Evolutionary conservation across 208 protist species (phyloP), one percentile per base, ranked within the genome.

Genomic region (Crithidia acanthocephali): DNA sequence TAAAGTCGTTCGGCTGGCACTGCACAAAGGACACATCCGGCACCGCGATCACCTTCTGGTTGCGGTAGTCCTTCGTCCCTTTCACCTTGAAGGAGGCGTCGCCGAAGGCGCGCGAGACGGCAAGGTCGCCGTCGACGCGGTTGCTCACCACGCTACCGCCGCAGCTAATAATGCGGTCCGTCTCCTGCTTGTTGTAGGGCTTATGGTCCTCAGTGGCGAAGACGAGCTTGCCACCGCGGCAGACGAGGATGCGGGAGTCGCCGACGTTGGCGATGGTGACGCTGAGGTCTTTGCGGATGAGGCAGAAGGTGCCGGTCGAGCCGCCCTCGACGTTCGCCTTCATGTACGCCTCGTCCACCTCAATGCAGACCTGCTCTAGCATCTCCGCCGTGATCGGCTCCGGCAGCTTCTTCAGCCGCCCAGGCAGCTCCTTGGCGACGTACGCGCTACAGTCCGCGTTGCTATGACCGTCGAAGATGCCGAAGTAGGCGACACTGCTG

Each of bases 41-140:
- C 1, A 96, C 86, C 44, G 85, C 84, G 44, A 92, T 95, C 44
- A 97, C 90, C 79, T 96, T 96, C 74, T 96, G 90, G 10, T 88
- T 80, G 62, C 81, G 83, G 74, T 92, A 87, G 61, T 92, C 73
- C 16, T 76, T 78, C 56, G 79, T 73, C 2, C 76, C 84, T 33
- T 59, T 63, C 13, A 84, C 78, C 74, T 98, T 98, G 79, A 98
- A 98, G 32, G 85, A 72, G 53, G 74, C 76, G 72, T 98, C 97
- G n/a, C 97, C 97, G 42, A 98, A 95, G 20, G 97, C 91, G 30
- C 97, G 90, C 8, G 89, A 95, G 22, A 98, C 93, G 47, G 94
- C 97, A 15, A 98, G 85, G 67, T 95, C 90, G 47, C 97, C 97
- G 71, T 98, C 92, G 7, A 98, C 97, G 44, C 97, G 90, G 59